phyloP scores from a whole-genome alignment of 2,329 filamentous ascomycete genomes.

The Raffaelea ambrosiae region DNA sequence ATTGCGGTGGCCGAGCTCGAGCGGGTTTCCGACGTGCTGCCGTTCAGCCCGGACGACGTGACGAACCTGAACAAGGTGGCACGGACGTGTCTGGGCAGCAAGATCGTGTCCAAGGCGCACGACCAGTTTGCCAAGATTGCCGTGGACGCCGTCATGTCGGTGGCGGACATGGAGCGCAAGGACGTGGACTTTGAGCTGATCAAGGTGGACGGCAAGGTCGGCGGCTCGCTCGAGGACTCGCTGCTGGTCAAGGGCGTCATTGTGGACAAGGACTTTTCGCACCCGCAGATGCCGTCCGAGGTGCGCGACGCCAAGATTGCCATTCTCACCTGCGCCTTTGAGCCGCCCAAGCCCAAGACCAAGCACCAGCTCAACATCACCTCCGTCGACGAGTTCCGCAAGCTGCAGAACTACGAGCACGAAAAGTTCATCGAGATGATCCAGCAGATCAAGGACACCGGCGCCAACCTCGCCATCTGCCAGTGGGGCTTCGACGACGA shows the following conservation, averaged over 20 bases:
- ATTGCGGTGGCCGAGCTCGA: constrained; percentile 91
- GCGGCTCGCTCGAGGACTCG: constrained; percentile 85
- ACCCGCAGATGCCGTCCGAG: constrained; percentile 97
- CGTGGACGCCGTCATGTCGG: constrained; percentile 91
- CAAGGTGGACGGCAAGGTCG: constrained; percentile 98
- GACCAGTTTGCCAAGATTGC: constrained; percentile 97
- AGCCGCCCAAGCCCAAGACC: constrained; percentile 98
- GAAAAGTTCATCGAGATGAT: constrained; percentile 99
- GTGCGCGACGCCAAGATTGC: constrained; percentile 94
- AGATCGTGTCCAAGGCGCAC: constrained; percentile 98
- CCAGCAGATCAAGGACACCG: constrained; percentile 92
- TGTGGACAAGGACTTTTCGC: constrained; percentile 98
- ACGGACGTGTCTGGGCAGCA: constrained; percentile 91
- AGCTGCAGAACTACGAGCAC: constrained; percentile 89
- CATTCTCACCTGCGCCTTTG: constrained; percentile 95
- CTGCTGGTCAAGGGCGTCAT: constrained; percentile 96
- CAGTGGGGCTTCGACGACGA: constrained; percentile 99
- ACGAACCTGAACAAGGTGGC: constrained; percentile 89
- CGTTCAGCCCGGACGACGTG: constrained; percentile 73
- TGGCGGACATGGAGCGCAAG: constrained; percentile 90
- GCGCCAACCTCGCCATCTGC: constrained; percentile 95
- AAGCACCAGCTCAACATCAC: constrained; percentile 99
- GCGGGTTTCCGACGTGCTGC: constrained; percentile 82
- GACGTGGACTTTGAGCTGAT: constrained; percentile 99
- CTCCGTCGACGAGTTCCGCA: constrained; percentile 95